These are phyloP conservation scores for Sclerotiophoma versabilis DNA, from an alignment of 2,329 filamentous ascomycete species.

Conservation along the genomic window DNA sequence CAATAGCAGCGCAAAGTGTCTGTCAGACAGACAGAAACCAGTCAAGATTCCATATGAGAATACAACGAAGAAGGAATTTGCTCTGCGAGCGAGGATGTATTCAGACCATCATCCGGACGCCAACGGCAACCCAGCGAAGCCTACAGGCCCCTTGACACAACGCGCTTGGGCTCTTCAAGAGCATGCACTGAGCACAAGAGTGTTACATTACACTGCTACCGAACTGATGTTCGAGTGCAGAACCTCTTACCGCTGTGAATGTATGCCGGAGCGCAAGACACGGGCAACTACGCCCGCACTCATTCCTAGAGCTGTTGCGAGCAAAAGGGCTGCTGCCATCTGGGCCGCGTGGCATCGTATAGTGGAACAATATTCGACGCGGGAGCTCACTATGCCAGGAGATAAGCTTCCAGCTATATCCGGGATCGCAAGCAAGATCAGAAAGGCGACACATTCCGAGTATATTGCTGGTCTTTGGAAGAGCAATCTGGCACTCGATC, in stretches of 20 bases:
- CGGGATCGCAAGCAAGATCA: slow-evolving; percentile 44
- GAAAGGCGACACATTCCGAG: slow-evolving; percentile 35
- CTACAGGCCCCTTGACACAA: slow-evolving; percentile 33
- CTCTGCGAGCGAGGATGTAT: slow-evolving; percentile 35
- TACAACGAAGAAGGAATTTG: slow-evolving; percentile 32
- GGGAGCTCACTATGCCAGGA: slow-evolving; percentile 33
- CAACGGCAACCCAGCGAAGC: slow-evolving; percentile 32
- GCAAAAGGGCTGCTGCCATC: slow-evolving; percentile 26
- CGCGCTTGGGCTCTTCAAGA: slow-evolving; percentile 47
- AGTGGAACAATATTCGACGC: slow-evolving; percentile 39
- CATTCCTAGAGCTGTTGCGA: slow-evolving; percentile 42
- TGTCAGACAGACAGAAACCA: slow-evolving; percentile 36
- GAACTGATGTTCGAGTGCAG: slow-evolving; percentile 47
- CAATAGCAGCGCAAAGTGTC: slow-evolving; percentile 28
- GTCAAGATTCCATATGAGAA: slow-evolving; percentile 38
- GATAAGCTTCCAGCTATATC: slow-evolving; percentile 46
- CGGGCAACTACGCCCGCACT: slow-evolving; percentile 41
- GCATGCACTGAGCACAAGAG: slow-evolving; percentile 41
- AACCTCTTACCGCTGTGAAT: slow-evolving; percentile 44
- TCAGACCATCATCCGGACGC: slow-evolving; percentile 38
- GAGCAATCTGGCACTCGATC: slow-evolving; percentile 37
- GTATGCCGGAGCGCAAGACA: slow-evolving; percentile 35
- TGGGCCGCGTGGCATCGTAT: slow-evolving; percentile 45
- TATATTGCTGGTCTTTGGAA: slow-evolving; percentile 48
- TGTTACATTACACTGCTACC: slow-evolving; percentile 43